These are phyloP conservation scores for Earliella scabrosa DNA, from an alignment of 1,284 basidiomycete species.

Conservation along the genomic window DNA sequence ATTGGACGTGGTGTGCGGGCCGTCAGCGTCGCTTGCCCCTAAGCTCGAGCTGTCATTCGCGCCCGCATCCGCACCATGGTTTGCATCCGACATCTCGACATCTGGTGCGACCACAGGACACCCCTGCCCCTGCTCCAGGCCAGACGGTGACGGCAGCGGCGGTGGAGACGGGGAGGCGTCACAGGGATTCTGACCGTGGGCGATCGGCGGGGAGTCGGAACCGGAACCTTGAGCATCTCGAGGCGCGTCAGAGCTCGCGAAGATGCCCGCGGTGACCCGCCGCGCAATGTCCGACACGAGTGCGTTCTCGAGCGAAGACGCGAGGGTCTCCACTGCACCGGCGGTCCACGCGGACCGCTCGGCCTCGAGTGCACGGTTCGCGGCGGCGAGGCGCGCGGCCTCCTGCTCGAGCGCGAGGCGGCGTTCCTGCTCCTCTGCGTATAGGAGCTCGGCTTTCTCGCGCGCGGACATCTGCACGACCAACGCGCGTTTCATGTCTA, in stretches of 20 bases:
- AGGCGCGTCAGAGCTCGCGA: background rate
- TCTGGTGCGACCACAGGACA: background rate
- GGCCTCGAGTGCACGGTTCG: slow-evolving; percentile 24
- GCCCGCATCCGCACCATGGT: too few relatives aligned
- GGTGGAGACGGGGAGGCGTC: background rate
- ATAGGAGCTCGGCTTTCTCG: slow-evolving; percentile 34
- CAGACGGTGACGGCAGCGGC: too few relatives aligned
- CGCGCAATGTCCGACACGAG: slow-evolving; percentile 12
- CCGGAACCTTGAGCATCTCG: background rate
- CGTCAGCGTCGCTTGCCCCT: background rate
- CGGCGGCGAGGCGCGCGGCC: slow-evolving; percentile 21
- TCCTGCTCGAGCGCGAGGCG: slow-evolving; percentile 25
- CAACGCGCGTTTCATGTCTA: slow-evolving; percentile 42
- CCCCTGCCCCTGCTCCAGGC: too few relatives aligned
- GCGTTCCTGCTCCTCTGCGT: slow-evolving; percentile 26
- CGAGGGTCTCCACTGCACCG: slow-evolving; percentile 19
- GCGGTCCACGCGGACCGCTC: slow-evolving; percentile 24
- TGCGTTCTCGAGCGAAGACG: slow-evolving; percentile 13
- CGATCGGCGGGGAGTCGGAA: background rate
- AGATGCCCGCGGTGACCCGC: slow-evolving; percentile 4
- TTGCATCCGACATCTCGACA: background rate
- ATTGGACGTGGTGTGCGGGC: background rate
- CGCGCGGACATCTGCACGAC: slow-evolving; percentile 36
- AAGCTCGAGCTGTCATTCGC: background rate
- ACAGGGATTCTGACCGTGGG: too few relatives aligned